Evolutionary conservation across 2,329 filamentous ascomycete species (phyloP).

Genomic region (Sporothrix variecibatus): DNA sequence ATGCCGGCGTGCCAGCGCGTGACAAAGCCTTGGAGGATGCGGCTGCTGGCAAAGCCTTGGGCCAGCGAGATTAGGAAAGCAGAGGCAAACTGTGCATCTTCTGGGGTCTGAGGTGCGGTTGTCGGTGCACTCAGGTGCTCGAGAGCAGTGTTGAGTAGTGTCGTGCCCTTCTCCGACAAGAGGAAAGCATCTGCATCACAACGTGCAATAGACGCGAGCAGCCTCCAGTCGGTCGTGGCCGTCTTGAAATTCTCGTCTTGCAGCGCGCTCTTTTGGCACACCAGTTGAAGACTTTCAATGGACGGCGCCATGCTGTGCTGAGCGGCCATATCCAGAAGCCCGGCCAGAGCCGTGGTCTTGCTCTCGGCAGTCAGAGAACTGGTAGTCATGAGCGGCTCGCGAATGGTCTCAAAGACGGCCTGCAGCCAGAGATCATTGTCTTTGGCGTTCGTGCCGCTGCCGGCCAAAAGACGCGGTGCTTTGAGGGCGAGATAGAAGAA

Average conservation of each 20-base stretch:
- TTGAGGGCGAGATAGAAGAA: slow-evolving; percentile 48
- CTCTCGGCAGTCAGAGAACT: background rate
- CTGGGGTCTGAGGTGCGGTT: slow-evolving; percentile 24
- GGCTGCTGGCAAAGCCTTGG: slow-evolving; percentile 47
- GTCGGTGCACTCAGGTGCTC: slow-evolving; percentile 35
- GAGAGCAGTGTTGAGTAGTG: slow-evolving; percentile 46
- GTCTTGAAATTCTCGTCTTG: background rate
- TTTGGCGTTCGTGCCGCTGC: slow-evolving; percentile 37
- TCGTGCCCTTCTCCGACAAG: slow-evolving; percentile 41
- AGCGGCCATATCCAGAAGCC: slow-evolving; percentile 40
- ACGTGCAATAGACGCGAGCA: slow-evolving; percentile 45
- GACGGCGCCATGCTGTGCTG: slow-evolving; percentile 40
- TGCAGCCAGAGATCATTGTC: slow-evolving; percentile 46
- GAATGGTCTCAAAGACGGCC: slow-evolving; percentile 40
- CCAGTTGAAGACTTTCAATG: slow-evolving; percentile 43
- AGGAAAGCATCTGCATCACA: slow-evolving; percentile 53
- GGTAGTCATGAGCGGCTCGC: slow-evolving; percentile 35
- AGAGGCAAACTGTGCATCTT: slow-evolving; percentile 31
- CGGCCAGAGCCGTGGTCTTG: slow-evolving; percentile 33
- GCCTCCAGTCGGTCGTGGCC: slow-evolving; percentile 44
- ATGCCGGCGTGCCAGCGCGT: slow-evolving; percentile 45
- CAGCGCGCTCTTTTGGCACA: slow-evolving; percentile 49
- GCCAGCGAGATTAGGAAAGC: slow-evolving; percentile 46
- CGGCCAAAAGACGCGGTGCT: slow-evolving; percentile 37
- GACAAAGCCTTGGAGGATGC: slow-evolving; percentile 50